Evolutionary conservation across 257 asterid genomes (phyloP).

Genomic region (Nicotiana noctiflora): DNA sequence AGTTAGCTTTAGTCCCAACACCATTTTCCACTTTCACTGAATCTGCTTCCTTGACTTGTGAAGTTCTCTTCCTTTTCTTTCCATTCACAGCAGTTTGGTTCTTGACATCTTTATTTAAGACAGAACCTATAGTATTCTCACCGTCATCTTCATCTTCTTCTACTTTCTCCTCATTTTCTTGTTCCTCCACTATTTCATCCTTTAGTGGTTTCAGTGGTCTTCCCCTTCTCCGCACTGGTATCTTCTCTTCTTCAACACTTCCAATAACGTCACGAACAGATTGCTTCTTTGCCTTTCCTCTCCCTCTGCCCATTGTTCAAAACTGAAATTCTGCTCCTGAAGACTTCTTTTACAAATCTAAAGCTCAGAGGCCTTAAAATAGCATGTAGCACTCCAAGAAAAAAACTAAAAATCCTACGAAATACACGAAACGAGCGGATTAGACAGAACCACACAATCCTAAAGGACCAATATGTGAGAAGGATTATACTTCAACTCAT

Average conservation of each 20-base stretch:
- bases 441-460: not conserved
- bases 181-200: slow-evolving; percentile 46
- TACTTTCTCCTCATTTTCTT: slow-evolving; percentile 39
- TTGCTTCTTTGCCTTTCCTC: slow-evolving; percentile 75
- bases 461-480: not conserved
- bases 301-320: slow-evolving; percentile 62
- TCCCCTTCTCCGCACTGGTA: slow-evolving; percentile 60
- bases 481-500: not conserved
- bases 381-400: not conserved
- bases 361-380: slow-evolving; percentile 2
- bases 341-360: slow-evolving; percentile 30
- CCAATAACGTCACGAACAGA: slow-evolving; percentile 38
- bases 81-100: slow-evolving; percentile 38
- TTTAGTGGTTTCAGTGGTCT: slow-evolving; percentile 57
- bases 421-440: not conserved
- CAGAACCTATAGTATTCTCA: slow-evolving; percentile 33
- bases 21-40: slow-evolving; percentile 48
- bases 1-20: slow-evolving; percentile 25
- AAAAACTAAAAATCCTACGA: not conserved
- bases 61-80: slow-evolving; percentile 56
- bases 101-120: slow-evolving; percentile 32
- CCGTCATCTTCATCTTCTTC: slow-evolving; percentile 39
- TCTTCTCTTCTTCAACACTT: slow-evolving; percentile 72
- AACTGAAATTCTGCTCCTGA: slow-evolving; percentile 5
- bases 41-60: slow-evolving; percentile 43